Conservation (phyloP, 495 filamentous ascomycete species). For the Penicillium desertorum region DNA sequence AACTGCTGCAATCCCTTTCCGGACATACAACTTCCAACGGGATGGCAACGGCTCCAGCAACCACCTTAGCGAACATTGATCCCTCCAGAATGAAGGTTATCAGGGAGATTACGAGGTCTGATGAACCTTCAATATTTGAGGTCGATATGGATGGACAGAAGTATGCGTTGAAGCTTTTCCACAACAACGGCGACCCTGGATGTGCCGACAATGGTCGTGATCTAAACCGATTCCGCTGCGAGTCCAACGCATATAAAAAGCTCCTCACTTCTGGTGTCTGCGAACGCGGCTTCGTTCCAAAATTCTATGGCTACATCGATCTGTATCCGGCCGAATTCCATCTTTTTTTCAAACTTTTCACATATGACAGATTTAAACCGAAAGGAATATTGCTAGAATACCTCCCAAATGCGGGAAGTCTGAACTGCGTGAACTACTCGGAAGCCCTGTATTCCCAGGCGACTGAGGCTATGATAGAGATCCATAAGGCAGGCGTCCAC, state of each 20-base stretch:
- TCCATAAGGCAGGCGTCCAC: constrained; percentile 3
- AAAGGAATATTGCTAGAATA: constrained; percentile 28
- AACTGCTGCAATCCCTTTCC: too few relatives aligned
- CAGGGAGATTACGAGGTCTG: constrained; percentile 5
- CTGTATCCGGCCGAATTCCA: constrained; percentile 24
- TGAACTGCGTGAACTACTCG: constrained; percentile 31
- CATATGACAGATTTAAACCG: constrained; percentile 11
- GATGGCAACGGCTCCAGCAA: too few relatives aligned
- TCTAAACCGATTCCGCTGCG: too few relatives aligned
- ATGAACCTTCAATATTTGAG: constrained; percentile 5
- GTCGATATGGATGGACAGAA: constrained; percentile 10
- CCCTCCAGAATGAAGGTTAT: constrained; percentile 1
- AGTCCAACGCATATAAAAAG: constrained; percentile 22
- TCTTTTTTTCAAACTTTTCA: constrained; percentile 20
- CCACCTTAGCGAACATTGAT: constrained; percentile 1
- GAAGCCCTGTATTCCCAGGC: constrained; percentile 18
- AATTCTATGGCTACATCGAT: constrained; percentile 25
- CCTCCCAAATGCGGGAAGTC: constrained; percentile 18
- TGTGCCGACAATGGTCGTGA: constrained; percentile 5
- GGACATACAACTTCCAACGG: too few relatives aligned
- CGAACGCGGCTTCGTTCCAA: constrained; percentile 21
- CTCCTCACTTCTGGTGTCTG: constrained; percentile 22
- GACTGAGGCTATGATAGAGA: constrained; percentile 15
- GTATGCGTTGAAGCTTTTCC: constrained; percentile 13
- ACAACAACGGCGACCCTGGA: constrained; percentile 10